Base-by-base conservation (phyloP, 1,284 basidiomycete genomes). In the Ganoderma lingzhi region DNA sequence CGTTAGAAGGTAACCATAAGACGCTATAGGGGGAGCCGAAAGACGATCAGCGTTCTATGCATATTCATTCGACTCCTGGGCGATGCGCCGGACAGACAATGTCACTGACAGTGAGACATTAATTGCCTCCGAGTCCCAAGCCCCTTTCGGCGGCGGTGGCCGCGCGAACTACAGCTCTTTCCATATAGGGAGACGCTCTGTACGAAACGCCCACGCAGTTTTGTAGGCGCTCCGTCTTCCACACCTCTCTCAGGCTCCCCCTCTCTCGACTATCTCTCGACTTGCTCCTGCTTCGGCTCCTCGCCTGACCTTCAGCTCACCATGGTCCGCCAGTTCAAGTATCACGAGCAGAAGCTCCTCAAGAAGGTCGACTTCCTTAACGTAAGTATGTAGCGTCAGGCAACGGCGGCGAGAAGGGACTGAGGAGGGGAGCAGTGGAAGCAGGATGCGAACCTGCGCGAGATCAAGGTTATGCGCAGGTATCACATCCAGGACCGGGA, bases 401-500 rank as follows among this genome's bases (percentile, higher is more conserved):
- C n/a, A 45, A 23, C 64, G 32, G 37, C 10, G 12, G 41, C 35
- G 15, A 45, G 5, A 9, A 15, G 42, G 17, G 5, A 9, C 10
- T 19, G 45, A 41, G n/a, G 64, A 39, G 39, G 37, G 59, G 58
- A 56, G 68, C 80, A 98, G 93, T 99, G 98, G 97, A 99, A 97
- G 84, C 93, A 96, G 82, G 97, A 99, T 90, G 91, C 94, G 10
- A 94, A 92, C 78, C 83, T 94, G 61, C 91, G 97, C 63, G 97
- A 99, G 85, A 90, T 96, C 81, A 96, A 94, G 81, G 94, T 99
- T 68, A 95, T 99, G 91, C 90, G 97, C 58, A 85, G 96, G 70
- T 99, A 99, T 81, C 97, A 99, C 82, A 89, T 98, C 72, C 96
- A 97, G 79, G 87, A 96, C 82, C 84, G 96, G 76, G 96, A 99